Conservation (phyloP, 2,329 filamentous ascomycete genomes). For the Elsinoe fawcettii region DNA sequence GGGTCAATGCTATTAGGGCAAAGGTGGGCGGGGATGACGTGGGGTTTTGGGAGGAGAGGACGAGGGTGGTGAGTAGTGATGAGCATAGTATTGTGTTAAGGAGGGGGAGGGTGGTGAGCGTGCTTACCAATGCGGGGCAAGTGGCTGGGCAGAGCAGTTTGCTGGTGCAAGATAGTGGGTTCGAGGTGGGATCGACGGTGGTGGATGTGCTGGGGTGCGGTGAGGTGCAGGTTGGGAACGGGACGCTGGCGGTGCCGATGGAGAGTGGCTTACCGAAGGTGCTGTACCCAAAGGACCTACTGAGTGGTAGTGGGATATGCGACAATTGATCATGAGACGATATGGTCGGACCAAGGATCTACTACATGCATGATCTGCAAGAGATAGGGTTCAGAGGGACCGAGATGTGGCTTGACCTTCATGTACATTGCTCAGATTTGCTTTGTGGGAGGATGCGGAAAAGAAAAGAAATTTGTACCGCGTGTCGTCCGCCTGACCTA, state of each 20-base stretch:
- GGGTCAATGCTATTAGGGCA: conserved; percentile 46
- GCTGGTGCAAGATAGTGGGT: conserved; percentile 24
- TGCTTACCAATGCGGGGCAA: conserved; percentile 29
- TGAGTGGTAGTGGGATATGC: conserved; percentile 18
- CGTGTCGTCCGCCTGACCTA: background rate
- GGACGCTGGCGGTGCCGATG: conserved; percentile 31
- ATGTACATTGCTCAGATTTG: conserved; percentile 1
- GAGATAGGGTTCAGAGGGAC: background rate
- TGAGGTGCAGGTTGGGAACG: conserved; percentile 24
- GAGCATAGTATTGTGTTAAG: conserved; percentile 38
- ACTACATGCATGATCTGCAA: background rate
- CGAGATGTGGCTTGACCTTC: background rate
- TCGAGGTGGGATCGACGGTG: conserved; percentile 24
- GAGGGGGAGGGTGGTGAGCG: conserved; percentile 40
- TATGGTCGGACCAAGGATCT: background rate
- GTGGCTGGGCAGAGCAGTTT: conserved; percentile 24
- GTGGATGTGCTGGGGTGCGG: conserved; percentile 34
- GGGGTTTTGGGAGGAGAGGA: conserved; percentile 36
- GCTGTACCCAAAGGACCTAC: conserved; percentile 27
- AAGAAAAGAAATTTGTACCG: background rate
- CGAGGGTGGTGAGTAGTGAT: conserved; percentile 35
- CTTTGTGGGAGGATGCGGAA: background rate
- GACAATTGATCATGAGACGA: conserved; percentile 9
- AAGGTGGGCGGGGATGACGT: conserved; percentile 34
- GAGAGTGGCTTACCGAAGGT: conserved; percentile 29